Conservation (phyloP, 495 filamentous ascomycete genomes). For the Ramalina intermedia region DNA sequence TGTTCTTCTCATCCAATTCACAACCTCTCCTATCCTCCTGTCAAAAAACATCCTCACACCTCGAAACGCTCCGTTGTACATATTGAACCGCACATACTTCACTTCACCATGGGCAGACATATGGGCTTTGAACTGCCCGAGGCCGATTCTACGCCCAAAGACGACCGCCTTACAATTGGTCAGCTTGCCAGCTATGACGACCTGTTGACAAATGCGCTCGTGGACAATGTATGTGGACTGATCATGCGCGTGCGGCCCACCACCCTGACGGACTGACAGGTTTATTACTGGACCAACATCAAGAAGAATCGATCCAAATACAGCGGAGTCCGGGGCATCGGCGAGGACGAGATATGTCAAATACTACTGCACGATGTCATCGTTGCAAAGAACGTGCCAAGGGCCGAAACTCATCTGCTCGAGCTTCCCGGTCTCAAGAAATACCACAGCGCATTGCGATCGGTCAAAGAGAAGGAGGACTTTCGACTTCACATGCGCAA, state of each 20-base stretch:
- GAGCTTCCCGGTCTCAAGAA: conserved; percentile 59
- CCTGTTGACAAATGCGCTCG: conserved; percentile 84
- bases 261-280: conserved; percentile 31
- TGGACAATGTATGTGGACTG: conserved; percentile 67
- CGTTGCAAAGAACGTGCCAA: conserved; percentile 50
- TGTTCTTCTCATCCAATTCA: no score
- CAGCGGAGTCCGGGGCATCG: conserved; percentile 63
- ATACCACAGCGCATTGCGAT: conserved; percentile 48
- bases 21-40: background rate
- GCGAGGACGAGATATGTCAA: conserved; percentile 62
- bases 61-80: background rate
- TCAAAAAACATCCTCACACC: background rate
- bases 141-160: conserved; percentile 10
- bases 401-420: conserved; percentile 58
- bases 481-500: conserved; percentile 76
- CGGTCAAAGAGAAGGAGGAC: conserved; percentile 69
- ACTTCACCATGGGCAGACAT: background rate
- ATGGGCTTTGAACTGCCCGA: background rate
- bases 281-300: conserved; percentile 88
- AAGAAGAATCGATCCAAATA: conserved; percentile 89
- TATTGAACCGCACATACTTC: background rate
- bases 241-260: conserved; percentile 7
- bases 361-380: conserved; percentile 69
- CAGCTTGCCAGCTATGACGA: conserved; percentile 92
- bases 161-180: conserved; percentile 60